Conservation (phyloP, 2,329 filamentous ascomycete species). For the Beauveria scarabaeidicola region DNA sequence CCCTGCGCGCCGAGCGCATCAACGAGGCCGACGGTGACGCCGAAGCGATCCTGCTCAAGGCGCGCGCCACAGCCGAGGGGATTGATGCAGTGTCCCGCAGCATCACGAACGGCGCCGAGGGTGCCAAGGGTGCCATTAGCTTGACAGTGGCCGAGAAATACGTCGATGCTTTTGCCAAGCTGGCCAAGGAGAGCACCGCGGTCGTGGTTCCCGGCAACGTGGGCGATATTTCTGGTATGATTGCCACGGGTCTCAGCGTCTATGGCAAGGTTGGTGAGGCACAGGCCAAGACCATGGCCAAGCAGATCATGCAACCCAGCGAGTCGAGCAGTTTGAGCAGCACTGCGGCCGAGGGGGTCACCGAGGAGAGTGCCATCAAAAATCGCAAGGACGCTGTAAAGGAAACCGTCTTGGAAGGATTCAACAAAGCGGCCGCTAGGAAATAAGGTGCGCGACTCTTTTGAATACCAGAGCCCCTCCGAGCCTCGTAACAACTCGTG, state of each 20-base stretch:
- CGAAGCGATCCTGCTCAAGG: slow-evolving; percentile 82
- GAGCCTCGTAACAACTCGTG: background rate
- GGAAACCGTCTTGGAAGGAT: slow-evolving; percentile 33
- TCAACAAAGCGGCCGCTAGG: slow-evolving; percentile 28
- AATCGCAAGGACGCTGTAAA: slow-evolving; percentile 23
- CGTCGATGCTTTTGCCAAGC: slow-evolving; percentile 84
- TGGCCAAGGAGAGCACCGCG: slow-evolving; percentile 91
- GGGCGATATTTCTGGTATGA: slow-evolving; percentile 93
- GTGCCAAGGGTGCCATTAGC: slow-evolving; percentile 77
- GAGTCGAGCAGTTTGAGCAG: slow-evolving; percentile 15
- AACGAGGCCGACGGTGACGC: slow-evolving; percentile 90
- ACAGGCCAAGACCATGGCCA: slow-evolving; percentile 60
- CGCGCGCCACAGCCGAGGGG: slow-evolving; percentile 74
- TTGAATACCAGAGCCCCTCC: background rate
- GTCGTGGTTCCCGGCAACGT: slow-evolving; percentile 96
- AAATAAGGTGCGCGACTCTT: slow-evolving; percentile 15
- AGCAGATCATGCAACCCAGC: slow-evolving; percentile 34
- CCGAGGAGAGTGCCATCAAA: slow-evolving; percentile 13
- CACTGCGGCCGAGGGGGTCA: slow-evolving; percentile 12
- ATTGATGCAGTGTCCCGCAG: slow-evolving; percentile 77
- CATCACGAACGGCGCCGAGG: slow-evolving; percentile 63
- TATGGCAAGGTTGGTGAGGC: slow-evolving; percentile 87
- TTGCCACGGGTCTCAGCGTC: slow-evolving; percentile 88
- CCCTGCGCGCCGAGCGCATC: slow-evolving; percentile 80
- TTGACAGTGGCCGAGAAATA: slow-evolving; percentile 94